phyloP scores from a whole-genome alignment of 495 filamentous ascomycete genomes.

The Podospora australis region DNA sequence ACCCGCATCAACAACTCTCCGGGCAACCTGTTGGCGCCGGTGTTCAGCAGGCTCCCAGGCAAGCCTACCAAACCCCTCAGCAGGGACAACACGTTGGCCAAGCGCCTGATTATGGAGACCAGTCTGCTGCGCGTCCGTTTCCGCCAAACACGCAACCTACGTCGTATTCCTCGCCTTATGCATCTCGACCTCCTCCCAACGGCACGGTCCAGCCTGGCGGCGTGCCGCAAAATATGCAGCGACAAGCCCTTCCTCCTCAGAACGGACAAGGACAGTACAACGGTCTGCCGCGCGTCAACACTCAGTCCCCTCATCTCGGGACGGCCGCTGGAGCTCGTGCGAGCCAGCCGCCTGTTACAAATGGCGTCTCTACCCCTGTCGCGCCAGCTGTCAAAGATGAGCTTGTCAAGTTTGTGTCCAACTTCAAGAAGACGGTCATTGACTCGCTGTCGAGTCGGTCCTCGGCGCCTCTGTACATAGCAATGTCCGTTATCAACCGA shows the following conservation, averaged over 20 bases:
- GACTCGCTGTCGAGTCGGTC: slow-evolving; percentile 18
- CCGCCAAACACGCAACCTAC: slow-evolving; percentile 27
- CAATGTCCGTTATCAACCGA: slow-evolving; percentile 30
- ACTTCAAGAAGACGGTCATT: slow-evolving; percentile 26
- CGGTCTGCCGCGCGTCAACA: slow-evolving; percentile 15
- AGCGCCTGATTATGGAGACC: slow-evolving; percentile 26
- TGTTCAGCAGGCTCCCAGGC: slow-evolving; percentile 19
- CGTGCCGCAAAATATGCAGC: slow-evolving; percentile 12
- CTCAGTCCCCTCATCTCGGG: slow-evolving; percentile 4
- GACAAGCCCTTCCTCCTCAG: slow-evolving; percentile 10
- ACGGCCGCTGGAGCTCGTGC: slow-evolving; percentile 4
- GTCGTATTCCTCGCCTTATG: slow-evolving; percentile 41
- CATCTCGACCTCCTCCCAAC: slow-evolving; percentile 27
- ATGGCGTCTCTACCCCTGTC: slow-evolving; percentile 9
- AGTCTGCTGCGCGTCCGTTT: slow-evolving; percentile 23
- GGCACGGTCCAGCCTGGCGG: slow-evolving; percentile 13
- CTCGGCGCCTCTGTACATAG: slow-evolving; percentile 16
- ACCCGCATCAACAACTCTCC: slow-evolving; percentile 16
- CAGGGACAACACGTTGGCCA: slow-evolving; percentile 30
- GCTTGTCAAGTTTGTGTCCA: slow-evolving; percentile 19
- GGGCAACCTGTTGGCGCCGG: slow-evolving; percentile 17
- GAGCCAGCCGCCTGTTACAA: slow-evolving; percentile 8
- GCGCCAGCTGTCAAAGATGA: slow-evolving; percentile 24
- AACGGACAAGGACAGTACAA: slow-evolving; percentile 13
- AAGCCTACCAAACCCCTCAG: slow-evolving; percentile 23